Base-by-base conservation (phyloP, 2,329 filamentous ascomycete genomes). In the Gnomoniopsis sp. region DNA sequence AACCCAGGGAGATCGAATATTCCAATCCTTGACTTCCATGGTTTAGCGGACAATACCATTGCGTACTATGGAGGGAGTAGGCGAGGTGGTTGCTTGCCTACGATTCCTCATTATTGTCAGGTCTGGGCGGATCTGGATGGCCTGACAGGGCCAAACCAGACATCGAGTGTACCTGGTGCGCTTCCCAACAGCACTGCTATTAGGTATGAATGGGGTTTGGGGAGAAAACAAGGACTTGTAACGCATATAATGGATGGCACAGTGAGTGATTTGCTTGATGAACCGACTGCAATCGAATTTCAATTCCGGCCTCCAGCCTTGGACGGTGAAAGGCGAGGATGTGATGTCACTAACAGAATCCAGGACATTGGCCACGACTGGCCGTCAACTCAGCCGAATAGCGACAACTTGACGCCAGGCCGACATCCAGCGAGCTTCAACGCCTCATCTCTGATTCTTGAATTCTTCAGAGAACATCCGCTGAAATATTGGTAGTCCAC, bases 11-110 rank as follows among this genome's bases (percentile, higher is more conserved):
- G 71, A 41, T 63, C 54, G 0, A 64, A 71, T 3, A 58, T 81
- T 3, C 78, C 79, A 1, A 70, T 83, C 11, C 66, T 83, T 10
- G 76, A 79, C 46, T 77, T 82, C 54, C 80, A 83, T 64, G 80
- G 80, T n/a, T 74, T 72, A 2, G 70, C 63, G 2, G 81, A 83
- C 65, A 69, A 62, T 3, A 78, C 73, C 0, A 80, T 83, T 36
- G 62, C 68, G 0, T 82, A 81, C 59, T 58, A 65, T 2, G 79
- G 79, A 1, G 75, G 73, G 2, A 30, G 59, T 2, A 72, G 77
- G 3, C 71, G 73, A 2, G 73, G 73, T 1, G 76, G 75, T 0
- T 75, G 72, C 53, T 62, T 81, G 49, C 79, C 79, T 1, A 63
- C 74, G 0, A 77, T 83, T 36, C 69, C 72, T 21, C 67, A 73